Base-by-base conservation (phyloP, 305 asterid species). In the Fraxinus nigra region DNA sequence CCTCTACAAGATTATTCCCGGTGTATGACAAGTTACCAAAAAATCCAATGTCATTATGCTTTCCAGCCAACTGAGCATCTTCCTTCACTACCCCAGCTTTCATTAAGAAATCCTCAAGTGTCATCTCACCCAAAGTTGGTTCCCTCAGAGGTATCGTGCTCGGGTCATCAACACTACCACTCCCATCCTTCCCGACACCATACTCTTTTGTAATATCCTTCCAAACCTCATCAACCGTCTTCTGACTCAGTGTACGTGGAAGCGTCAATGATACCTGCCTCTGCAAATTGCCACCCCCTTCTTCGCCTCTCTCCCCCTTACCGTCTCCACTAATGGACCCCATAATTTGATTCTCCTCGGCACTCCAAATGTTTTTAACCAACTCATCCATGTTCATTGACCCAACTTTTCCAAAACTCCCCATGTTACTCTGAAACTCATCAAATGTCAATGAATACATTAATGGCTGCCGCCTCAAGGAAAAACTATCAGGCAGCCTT, bases 351-450 rank as follows among this genome's bases (percentile, higher is more conserved):
- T 87, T 59, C 48, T 94, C 99, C 90, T 96, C 99, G 4, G 98
- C 95, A 83, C 88, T 94, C 98, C 99, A 96, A 82, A 96, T 94
- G 70, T 86, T 94, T 87, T 92, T 94, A 20, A 96, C 85, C 85
- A 96, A 90, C 89, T 96, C 99, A 86, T 96, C 99, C 98, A 90
- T 90, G 70, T 61, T 61, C 70, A 61, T 61, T 20, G 70, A 61
- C 32, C 72, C 92, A 10, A 98, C 93, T 84, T 89, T 92, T 79
- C 92, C 91, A 40, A 59, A 77, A 3, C 92, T 87, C 33, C 93
- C 93, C 22, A 89, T 89, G 1, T 93, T 81, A 38, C 48, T 90
- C 79, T 93, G 97, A 80, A 96, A 89, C 97, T 96, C 98, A 38
- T 96, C 99, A 56, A 96, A 94, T 38, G 99, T 96, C 85, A 94